phyloP scores from a whole-genome alignment of 208 protist genomes.

The Trichomonas gallinae region DNA sequence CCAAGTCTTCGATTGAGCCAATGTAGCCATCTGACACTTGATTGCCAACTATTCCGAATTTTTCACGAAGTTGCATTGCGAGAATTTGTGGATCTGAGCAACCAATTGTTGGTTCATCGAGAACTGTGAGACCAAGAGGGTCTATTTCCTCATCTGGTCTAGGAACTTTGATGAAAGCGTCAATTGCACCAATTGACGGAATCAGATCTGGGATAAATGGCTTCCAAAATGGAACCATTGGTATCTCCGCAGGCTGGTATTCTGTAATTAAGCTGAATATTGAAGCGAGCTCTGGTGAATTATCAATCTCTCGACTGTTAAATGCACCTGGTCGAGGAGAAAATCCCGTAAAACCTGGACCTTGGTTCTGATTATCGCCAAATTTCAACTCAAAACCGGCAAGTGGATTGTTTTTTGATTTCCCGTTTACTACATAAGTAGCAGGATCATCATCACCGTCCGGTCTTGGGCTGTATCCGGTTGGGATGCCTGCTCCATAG shows the following conservation, averaged over 20 bases:
- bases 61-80: neutral
- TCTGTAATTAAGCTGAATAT: neutral
- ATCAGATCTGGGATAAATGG: neutral
- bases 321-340: neutral
- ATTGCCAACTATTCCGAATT: neutral
- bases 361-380: neutral
- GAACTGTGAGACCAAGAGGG: neutral
- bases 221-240: neutral
- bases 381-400: neutral
- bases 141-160: neutral
- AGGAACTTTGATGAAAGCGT: constrained; percentile 6
- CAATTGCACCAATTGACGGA: neutral
- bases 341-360: neutral
- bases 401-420: neutral
- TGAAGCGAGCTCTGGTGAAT: neutral
- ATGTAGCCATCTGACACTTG: neutral
- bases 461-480: neutral
- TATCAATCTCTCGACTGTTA: neutral
- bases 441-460: neutral
- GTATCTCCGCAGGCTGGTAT: neutral
- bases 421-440: neutral
- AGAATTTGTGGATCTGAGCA: neutral
- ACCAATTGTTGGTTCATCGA: neutral
- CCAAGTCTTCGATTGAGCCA: neutral
- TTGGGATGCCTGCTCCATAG: neutral